phyloP scores from a whole-genome alignment of 305 asterid species.

The Rubia balearica region DNA sequence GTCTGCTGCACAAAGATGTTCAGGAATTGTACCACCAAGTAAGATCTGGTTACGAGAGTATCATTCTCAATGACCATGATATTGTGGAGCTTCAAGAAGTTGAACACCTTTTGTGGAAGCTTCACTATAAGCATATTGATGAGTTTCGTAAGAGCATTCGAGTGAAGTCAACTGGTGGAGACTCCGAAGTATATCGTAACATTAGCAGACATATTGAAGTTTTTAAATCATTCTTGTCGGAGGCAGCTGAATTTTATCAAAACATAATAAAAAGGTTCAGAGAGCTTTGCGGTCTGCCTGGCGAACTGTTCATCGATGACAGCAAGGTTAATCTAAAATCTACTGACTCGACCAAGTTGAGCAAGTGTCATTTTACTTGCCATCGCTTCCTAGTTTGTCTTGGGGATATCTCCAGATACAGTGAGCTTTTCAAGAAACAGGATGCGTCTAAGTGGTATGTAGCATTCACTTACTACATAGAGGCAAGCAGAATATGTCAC shows the following conservation, averaged over 20 bases:
- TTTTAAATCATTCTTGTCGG: conserved; percentile 61
- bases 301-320: conserved; percentile 29
- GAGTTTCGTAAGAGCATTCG: conserved; percentile 63
- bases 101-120: conserved; percentile 75
- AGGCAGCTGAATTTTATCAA: conserved; percentile 58
- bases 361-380: conserved; percentile 49
- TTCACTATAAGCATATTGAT: conserved; percentile 72
- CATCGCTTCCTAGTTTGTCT: conserved; percentile 81
- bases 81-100: conserved; percentile 54
- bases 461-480: conserved; percentile 57
- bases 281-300: conserved; percentile 42
- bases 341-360: conserved; percentile 28
- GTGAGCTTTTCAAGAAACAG: conserved; percentile 47
- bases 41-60: conserved; percentile 47
- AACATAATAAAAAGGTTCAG: conserved; percentile 41
- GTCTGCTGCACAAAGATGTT: conserved; percentile 43
- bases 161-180: conserved; percentile 21
- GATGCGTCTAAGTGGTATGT: conserved; percentile 54
- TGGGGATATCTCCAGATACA: conserved; percentile 79
- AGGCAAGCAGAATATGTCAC: conserved; percentile 68
- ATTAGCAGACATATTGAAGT: conserved; percentile 36
- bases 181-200: conserved; percentile 20
- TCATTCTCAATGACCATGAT: conserved; percentile 39
- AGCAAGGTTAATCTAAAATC: conserved; percentile 20
- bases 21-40: conserved; percentile 48